Evolutionary conservation across 306 rosid genomes (phyloP), one percentile per base, ranked within the genome.

Genomic region (Quercus suber): DNA sequence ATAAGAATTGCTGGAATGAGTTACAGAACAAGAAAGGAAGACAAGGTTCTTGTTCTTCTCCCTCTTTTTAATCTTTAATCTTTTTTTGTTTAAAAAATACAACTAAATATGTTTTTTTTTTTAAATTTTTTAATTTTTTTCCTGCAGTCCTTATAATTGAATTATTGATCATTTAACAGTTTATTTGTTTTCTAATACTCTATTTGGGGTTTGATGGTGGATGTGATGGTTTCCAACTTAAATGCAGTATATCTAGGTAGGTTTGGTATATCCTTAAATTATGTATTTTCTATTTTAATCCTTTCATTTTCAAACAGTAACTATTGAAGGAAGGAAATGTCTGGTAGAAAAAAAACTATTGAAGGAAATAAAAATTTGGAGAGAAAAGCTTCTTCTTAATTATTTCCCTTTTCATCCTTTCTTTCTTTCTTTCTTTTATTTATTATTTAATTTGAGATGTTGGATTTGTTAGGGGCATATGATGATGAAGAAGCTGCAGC

Each of bases 401-500:
- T 37, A 3, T 43, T 68, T 78, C 64, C 53, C 53, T 49, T 49
- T 12, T 76, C 76, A 68, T 56, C 19, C 37, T 19, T 17, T n/a
- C 23, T 6, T 56, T n/a, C 5, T 55, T 74, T 80, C 37, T 33
- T 15, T 73, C 17, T 21, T 73, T 21, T 67, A 41, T 64, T 69
- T 49, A 41, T 25, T n/a, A 21, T n/a, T 5, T 69, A 69, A 76
- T 17, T 3, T 41, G 14, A 12, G 67, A 69, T 45, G 5, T 73
- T 75, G 79, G 73, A 80, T 78, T 83, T 91, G 58, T 64, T 73
- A 95, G 99, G 99, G 9, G 99, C 99, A 11, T 93, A 95, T 84
- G 98, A 90, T 72, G 92, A 91, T 73, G 99, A 95, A 87, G 96
- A 89, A 77, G 91, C 96, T 1, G 99, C 99, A 35, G 99, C 97